A percentile compares a stretch with the other conserved stretches of the same genome.
Conservation (phyloP, 192 early-diverging fungal species). For the Haplosporangium gracile region DNA sequence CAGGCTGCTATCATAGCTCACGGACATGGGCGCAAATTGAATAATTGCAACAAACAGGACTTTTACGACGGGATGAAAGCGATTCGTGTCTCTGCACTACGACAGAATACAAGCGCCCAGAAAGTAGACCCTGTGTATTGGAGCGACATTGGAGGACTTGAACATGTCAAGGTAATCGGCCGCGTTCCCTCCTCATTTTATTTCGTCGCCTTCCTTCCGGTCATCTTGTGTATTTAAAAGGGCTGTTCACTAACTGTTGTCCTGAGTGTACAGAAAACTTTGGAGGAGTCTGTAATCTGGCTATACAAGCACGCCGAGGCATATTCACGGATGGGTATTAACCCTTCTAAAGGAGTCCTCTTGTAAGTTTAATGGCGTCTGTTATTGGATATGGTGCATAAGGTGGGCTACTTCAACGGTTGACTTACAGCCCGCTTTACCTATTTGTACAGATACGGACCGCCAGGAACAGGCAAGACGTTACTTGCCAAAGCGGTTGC, state of each 20-base stretch:
- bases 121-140: slow-evolving; percentile 70
- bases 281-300: slow-evolving; percentile 88
- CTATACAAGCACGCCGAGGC: slow-evolving; percentile 73
- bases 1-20: slow-evolving; percentile 25
- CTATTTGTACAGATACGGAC: slow-evolving; percentile 67
- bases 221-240: neutral
- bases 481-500: slow-evolving; percentile 89
- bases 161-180: slow-evolving; percentile 70
- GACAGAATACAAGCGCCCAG: slow-evolving; percentile 56
- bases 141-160: slow-evolving; percentile 87
- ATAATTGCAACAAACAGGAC: slow-evolving; percentile 56
- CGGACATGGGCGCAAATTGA: slow-evolving; percentile 43
- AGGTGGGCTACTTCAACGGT: too few relatives aligned
- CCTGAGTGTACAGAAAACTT: slow-evolving; percentile 55
- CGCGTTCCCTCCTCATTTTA: neutral
- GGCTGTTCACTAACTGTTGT: neutral
- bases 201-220: neutral
- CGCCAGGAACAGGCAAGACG: slow-evolving; percentile 96
- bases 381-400: neutral
- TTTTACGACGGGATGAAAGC: slow-evolving; percentile 55
- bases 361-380: slow-evolving; percentile 60
- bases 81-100: slow-evolving; percentile 43
- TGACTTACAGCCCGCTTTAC: neutral
- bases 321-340: slow-evolving; percentile 77
- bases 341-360: slow-evolving; percentile 84